Evolutionary conservation across 208 protist species (phyloP), one percentile per base, ranked within the genome.

Genomic region (Trypanosoma theileri): DNA sequence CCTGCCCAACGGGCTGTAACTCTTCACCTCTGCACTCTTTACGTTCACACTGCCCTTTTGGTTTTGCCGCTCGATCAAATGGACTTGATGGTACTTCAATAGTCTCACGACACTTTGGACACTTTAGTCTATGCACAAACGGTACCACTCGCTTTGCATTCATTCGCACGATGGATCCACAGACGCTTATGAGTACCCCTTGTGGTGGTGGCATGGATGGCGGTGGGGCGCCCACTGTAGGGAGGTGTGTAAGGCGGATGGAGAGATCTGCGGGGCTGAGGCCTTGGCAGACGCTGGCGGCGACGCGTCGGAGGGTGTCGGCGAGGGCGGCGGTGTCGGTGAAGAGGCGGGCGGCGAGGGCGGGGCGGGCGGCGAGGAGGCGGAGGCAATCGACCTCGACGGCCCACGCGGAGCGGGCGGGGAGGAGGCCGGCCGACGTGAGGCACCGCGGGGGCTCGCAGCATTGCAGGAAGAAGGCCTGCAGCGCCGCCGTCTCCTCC

Each of bases 141-240:
- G 90, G 90, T 26, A 93, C 87, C 22, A 96, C 90, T 0, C 81
- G 77, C 74, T 91, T 88, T 3, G 86, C 77, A 13, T 80, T 83
- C 82, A 96, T 91, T 16, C 90, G 83, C 44, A 96, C 89, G 31
- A 96, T 89, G 8, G 90, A 84, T 13, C 90, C 90, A 66, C 84
- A 90, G 16, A 90, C 78, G 71, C 86, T 79, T 51, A 92, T 79
- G 24, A 95, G 79, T 45, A 88, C 75, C 3, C 89, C 89, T 7
- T 66, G 63, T 0, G 75, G 58, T 3, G 86, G 85, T 16, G 85
- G 86, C 53, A 95, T 68, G 4, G 89, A 79, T 4, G 86, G 86
- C 59, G 87, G 75, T 46, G 63, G 70, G 4, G 73, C 73, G 54
- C 76, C 73, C 21, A 81, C 65, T 0, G 73, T 79, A 0, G 89